Evolutionary conservation across 2,329 filamentous ascomycete species (phyloP).

Genomic region (Xylariales sp.): DNA sequence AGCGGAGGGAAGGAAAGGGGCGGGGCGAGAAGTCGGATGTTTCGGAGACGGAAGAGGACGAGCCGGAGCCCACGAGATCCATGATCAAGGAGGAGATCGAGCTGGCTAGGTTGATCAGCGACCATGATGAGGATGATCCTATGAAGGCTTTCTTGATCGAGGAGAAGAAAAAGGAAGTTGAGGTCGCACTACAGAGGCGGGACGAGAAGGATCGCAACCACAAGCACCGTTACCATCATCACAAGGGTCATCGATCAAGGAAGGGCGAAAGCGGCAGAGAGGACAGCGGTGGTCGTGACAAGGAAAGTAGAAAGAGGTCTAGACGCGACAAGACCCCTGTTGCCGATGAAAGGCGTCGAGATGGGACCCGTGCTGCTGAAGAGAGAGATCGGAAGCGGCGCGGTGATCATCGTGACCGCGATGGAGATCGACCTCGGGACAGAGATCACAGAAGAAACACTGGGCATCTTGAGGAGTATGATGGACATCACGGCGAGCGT

Average conservation of each 20-base stretch:
- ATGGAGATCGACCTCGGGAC: constrained; percentile 17
- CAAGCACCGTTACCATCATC: constrained; percentile 33
- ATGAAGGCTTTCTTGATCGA: constrained; percentile 91
- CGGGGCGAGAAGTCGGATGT: constrained; percentile 31
- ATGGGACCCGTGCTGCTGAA: constrained; percentile 22
- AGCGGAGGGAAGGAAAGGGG: constrained; percentile 36
- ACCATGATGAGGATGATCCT: constrained; percentile 92
- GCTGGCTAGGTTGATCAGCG: constrained; percentile 65
- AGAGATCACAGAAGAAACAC: constrained; percentile 16
- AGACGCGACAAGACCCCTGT: constrained; percentile 32
- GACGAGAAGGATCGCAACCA: constrained; percentile 45
- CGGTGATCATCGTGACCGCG: constrained; percentile 22
- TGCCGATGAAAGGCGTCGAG: constrained; percentile 16
- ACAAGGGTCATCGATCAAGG: constrained; percentile 41
- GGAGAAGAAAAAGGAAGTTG: constrained; percentile 86
- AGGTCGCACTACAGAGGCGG: constrained; percentile 58
- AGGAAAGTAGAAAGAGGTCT: constrained; percentile 25
- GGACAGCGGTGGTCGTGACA: constrained; percentile 11
- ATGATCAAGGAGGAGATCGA: constrained; percentile 79
- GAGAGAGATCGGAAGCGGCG: constrained; percentile 25
- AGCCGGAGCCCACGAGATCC: constrained; percentile 43
- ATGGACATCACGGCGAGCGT: constrained; percentile 14
- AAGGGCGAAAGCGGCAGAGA: constrained; percentile 23
- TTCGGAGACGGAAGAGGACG: constrained; percentile 38
- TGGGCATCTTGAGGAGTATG: constrained; percentile 17